Percentiles rank a stretch among this genome's conserved stretches.
Conservation (phyloP, 2,329 filamentous ascomycete genomes). For the Neopestalotiopsis rosae region DNA sequence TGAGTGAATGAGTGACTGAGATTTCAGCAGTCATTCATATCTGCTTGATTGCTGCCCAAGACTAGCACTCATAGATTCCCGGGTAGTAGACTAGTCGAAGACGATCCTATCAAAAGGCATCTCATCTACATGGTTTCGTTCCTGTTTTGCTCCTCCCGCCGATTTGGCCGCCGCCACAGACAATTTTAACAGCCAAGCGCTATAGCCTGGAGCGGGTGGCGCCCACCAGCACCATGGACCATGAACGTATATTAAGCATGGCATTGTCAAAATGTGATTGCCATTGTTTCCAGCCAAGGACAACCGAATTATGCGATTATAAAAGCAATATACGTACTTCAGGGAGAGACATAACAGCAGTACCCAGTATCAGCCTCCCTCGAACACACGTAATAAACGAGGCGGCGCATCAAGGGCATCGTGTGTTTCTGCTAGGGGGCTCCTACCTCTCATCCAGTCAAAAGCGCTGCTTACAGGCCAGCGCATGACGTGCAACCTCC, state of each 20-base stretch:
- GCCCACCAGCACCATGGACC: not conserved
- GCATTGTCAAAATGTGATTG: conserved; percentile 8
- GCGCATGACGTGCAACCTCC: conserved; percentile 8
- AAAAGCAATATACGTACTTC: conserved; percentile 18
- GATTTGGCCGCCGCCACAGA: conserved; percentile 22
- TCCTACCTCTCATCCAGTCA: conserved; percentile 18
- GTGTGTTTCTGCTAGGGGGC: conserved; percentile 4
- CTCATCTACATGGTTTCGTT: conserved; percentile 29
- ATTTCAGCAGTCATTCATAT: not conserved
- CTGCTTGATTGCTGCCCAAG: not conserved
- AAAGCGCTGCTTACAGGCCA: conserved; percentile 10
- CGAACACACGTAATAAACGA: conserved; percentile 17
- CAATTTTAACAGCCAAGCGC: conserved; percentile 26
- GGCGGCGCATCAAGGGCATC: conserved; percentile 13
- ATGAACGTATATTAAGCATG: not conserved
- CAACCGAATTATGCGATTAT: conserved; percentile 13
- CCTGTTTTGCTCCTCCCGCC: conserved; percentile 20
- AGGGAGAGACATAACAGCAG: conserved; percentile 13
- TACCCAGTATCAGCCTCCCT: conserved; percentile 14
- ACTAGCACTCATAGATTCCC: not conserved
- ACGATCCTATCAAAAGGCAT: conserved; percentile 42
- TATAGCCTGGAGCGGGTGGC: conserved; percentile 23
- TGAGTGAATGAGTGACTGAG: too few relatives aligned
- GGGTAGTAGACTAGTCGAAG: not conserved
- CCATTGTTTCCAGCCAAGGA: conserved; percentile 15